Percentiles rank a stretch among this genome's conserved stretches.
Conservation (phyloP, 192 early-diverging fungal species). For the Linnemannia schmuckeri region DNA sequence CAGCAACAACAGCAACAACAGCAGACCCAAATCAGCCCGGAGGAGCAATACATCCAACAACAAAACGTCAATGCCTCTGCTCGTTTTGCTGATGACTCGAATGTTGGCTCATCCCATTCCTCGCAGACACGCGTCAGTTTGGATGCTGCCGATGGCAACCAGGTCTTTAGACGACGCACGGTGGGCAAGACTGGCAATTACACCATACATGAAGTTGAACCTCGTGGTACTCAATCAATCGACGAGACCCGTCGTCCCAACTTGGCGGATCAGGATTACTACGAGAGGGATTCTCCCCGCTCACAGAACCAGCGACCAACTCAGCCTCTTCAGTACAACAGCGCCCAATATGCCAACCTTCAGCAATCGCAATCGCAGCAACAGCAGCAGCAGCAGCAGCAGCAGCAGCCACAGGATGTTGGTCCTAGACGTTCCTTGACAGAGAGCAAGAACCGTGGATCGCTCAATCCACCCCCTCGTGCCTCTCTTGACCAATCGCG, state of each 20-base stretch:
- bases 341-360: not conserved
- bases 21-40: not conserved
- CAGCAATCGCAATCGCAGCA: conserved; percentile 20
- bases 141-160: conserved; percentile 12
- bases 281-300: conserved; percentile 2
- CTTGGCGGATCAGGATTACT: conserved; percentile 1
- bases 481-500: conserved; percentile 27
- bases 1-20: not conserved
- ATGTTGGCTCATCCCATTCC: conserved; percentile 8
- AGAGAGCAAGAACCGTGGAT: conserved; percentile 27
- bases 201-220: conserved; percentile 1
- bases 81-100: conserved; percentile 24
- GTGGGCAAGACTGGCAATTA: conserved; percentile 26
- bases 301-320: conserved; percentile 5
- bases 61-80: not conserved
- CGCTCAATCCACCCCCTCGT: conserved; percentile 19
- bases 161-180: conserved; percentile 28
- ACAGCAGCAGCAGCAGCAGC: conserved; percentile 20
- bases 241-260: conserved; percentile 42
- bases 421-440: conserved; percentile 16
- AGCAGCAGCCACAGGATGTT: conserved; percentile 15
- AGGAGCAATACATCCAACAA: conserved; percentile 7
- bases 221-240: conserved; percentile 33
- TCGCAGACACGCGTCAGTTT: conserved; percentile 24
- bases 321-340: conserved; percentile 12